Percentiles rank a stretch among this genome's conserved stretches.
Conservation (phyloP, 176 grass and related monocot genomes). For the Oryza coarctata region DNA sequence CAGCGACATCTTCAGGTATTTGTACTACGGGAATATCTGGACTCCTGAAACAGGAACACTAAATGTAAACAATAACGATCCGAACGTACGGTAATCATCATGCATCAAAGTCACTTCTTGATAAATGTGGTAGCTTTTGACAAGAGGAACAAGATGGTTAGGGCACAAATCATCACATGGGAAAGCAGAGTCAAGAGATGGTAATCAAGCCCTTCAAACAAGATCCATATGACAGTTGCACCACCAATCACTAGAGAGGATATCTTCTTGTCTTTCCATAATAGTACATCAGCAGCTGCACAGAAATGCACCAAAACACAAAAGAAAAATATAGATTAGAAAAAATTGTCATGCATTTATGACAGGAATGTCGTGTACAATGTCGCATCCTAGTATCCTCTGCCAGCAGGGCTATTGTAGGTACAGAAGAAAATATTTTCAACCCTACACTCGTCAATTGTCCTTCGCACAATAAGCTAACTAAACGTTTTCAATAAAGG, state of each 20-base stretch:
- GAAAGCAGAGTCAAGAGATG: conserved; percentile 74
- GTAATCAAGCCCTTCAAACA: conserved; percentile 84
- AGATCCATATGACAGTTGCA: conserved; percentile 66
- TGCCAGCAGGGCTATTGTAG: not conserved
- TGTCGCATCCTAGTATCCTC: not conserved
- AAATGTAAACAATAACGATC: not conserved
- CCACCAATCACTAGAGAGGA: conserved; percentile 61
- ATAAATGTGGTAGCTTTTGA: conserved; percentile 71
- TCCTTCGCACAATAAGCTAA: not conserved
- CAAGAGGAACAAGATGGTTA: conserved; percentile 73
- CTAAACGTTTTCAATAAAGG: not conserved
- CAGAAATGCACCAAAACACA: conserved; percentile 3
- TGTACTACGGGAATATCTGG: conserved; percentile 62
- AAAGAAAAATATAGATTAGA: not conserved
- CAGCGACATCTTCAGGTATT: conserved; percentile 64
- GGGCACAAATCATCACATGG: conserved; percentile 58
- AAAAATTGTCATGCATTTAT: not conserved
- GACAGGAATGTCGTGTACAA: not conserved
- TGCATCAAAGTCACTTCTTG: conserved; percentile 50
- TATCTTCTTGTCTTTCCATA: conserved; percentile 96
- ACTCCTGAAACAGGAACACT: conserved; percentile 43
- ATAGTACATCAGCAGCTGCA: conserved; percentile 85
- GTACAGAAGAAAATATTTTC: not conserved
- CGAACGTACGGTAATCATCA: not conserved
- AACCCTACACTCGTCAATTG: not conserved